Evolutionary conservation across 345 rosid species (phyloP).

Genomic region (Eucalyptus paniculata): DNA sequence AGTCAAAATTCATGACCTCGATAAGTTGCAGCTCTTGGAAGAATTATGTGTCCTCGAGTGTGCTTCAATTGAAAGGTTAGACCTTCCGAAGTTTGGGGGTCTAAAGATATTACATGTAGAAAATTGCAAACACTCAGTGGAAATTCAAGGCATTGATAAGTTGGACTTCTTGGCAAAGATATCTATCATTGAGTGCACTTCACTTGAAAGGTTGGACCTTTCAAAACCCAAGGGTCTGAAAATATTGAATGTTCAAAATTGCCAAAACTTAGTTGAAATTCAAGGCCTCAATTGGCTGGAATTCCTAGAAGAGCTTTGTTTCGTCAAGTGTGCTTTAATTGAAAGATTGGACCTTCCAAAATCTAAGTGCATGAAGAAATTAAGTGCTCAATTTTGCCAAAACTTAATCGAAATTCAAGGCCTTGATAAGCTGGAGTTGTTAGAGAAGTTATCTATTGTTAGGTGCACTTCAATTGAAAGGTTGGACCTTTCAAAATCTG

Average conservation of each 20-base stretch:
- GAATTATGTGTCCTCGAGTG: rapidly evolving
- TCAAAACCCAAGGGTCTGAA: no score
- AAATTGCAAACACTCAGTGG: neutral
- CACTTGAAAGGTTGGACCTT: no score
- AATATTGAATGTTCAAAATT: no score
- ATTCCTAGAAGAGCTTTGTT: rapidly evolving
- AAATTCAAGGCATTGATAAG: neutral
- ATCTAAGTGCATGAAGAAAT: neutral
- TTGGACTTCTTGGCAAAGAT: no score
- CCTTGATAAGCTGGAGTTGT: no score
- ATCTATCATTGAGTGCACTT: no score
- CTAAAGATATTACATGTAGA: no score
- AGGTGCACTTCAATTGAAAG: neutral
- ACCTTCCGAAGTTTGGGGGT: no score
- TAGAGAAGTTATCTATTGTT: rapidly evolving
- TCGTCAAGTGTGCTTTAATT: neutral
- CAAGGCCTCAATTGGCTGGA: neutral
- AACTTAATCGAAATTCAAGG: neutral
- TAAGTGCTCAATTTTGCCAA: neutral
- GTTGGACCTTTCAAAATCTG: no score
- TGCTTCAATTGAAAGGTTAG: no score
- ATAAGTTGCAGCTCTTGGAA: no score
- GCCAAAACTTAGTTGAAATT: no score
- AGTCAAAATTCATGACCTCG: rapidly evolving
- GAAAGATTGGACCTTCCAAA: neutral